These are phyloP conservation scores for Agrocybe chaxingu DNA, from an alignment of 768 basidiomycete species.

Conservation along the genomic window DNA sequence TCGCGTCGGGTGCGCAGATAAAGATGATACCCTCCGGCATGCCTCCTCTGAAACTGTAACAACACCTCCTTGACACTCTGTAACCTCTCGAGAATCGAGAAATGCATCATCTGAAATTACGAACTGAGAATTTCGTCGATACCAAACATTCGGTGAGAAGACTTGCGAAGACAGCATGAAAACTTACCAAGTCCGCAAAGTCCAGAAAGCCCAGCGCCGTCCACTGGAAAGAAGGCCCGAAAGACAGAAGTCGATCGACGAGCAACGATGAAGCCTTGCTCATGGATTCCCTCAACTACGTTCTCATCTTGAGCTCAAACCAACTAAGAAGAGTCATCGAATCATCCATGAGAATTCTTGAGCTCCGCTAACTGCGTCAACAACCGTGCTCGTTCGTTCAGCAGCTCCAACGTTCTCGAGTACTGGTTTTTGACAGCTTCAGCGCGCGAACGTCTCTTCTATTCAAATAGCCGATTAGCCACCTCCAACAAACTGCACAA, in stretches of 20 bases:
- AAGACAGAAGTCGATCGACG: too few relatives aligned
- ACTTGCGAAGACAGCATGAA: too few relatives aligned
- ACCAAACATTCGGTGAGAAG: too few relatives aligned
- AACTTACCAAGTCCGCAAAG: too few relatives aligned
- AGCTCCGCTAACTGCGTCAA: constrained; percentile 52
- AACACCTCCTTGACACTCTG: too few relatives aligned
- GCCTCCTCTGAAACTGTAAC: constrained; percentile 11
- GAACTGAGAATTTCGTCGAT: too few relatives aligned
- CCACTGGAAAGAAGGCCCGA: too few relatives aligned
- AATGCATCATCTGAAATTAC: too few relatives aligned
- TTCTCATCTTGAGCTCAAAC: background rate
- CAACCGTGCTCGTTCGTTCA: constrained; percentile 56
- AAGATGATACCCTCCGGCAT: constrained; percentile 48
- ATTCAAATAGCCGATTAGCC: background rate
- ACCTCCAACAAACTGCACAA: background rate
- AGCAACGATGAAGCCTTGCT: too few relatives aligned
- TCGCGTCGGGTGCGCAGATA: constrained; percentile 52
- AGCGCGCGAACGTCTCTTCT: background rate
- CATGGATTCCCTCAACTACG: background rate
- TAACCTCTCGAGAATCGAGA: too few relatives aligned
- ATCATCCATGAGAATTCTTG: constrained; percentile 10
- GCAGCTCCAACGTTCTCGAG: constrained; percentile 43
- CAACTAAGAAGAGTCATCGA: too few relatives aligned
- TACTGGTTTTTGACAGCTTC: constrained; percentile 23
- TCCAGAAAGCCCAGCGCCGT: too few relatives aligned